phyloP scores from a whole-genome alignment of 139 green algal species.

The Chlamydomonas schloesseri region DNA sequence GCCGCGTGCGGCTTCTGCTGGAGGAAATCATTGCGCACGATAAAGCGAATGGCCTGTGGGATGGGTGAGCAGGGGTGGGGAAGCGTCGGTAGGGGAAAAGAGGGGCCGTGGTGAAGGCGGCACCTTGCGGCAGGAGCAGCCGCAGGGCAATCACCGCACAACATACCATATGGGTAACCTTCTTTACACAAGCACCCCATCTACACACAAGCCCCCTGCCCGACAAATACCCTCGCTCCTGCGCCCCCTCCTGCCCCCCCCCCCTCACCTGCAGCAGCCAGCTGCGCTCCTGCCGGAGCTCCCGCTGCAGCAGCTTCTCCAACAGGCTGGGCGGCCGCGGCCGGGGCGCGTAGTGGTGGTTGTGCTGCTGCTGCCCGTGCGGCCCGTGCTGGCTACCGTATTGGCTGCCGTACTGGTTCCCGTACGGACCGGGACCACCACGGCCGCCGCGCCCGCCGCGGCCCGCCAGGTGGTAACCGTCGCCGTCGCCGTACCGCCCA shows the following conservation, averaged over 20 bases:
- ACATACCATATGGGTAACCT: too few relatives aligned
- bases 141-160: too few relatives aligned
- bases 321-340: constrained; percentile 41
- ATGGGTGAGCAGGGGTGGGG: not conserved
- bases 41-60: constrained; percentile 46
- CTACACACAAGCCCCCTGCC: too few relatives aligned
- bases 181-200: too few relatives aligned
- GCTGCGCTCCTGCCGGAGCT: constrained; percentile 58
- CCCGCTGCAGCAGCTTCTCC: constrained; percentile 46
- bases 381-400: not conserved
- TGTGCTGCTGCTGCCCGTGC: too few relatives aligned
- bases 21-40: constrained; percentile 54
- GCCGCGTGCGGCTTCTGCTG: not conserved
- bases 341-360: not conserved
- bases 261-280: constrained; percentile 57
- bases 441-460: not conserved
- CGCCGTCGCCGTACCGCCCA: not conserved
- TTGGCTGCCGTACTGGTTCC: not conserved
- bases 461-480: not conserved
- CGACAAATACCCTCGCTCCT: too few relatives aligned
- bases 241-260: not conserved
- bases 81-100: too few relatives aligned
- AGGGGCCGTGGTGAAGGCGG: too few relatives aligned
- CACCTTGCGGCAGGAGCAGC: too few relatives aligned
- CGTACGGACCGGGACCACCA: not conserved